These are phyloP conservation scores for Termitomyces sp. DNA, from an alignment of 768 basidiomycete genomes.

Conservation along the genomic window DNA sequence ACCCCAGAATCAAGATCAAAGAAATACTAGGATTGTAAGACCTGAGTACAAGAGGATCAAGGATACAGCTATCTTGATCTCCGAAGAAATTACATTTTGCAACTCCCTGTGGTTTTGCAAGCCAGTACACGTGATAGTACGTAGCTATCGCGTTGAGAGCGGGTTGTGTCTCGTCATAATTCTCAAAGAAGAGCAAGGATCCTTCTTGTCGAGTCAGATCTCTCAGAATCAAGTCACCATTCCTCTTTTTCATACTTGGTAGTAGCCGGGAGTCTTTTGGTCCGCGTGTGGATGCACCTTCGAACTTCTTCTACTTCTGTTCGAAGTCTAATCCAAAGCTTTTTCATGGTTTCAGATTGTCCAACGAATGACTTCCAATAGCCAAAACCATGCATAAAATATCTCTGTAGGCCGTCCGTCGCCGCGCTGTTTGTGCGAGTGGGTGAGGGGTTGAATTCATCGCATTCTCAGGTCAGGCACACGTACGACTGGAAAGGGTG, in stretches of 20 bases:
- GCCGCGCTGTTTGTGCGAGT: conserved; percentile 1
- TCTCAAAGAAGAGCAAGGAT: conserved; percentile 5
- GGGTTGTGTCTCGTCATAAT: conserved; percentile 6
- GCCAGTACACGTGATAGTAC: neutral
- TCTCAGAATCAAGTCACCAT: conserved; percentile 13
- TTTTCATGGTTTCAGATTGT: conserved; percentile 5
- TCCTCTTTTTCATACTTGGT: conserved; percentile 19
- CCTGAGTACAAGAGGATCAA: too few species aligned
- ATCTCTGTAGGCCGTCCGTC: conserved; percentile 12
- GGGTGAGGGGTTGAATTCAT: too few species aligned
- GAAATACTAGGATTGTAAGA: too few species aligned
- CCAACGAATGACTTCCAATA: neutral
- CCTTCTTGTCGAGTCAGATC: conserved; percentile 4
- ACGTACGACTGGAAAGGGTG: neutral
- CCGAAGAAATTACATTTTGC: too few species aligned
- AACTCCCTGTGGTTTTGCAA: too few species aligned
- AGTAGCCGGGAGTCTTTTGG: conserved; percentile 11
- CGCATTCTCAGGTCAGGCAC: too few species aligned
- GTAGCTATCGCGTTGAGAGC: conserved; percentile 8
- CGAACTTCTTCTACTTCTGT: conserved; percentile 18
- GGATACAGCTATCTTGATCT: too few species aligned
- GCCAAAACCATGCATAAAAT: neutral
- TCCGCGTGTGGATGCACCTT: conserved; percentile 16
- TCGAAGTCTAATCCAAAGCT: conserved; percentile 18
- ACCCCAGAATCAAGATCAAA: too few species aligned